Evolutionary conservation across 2,329 filamentous ascomycete genomes (phyloP), one percentile per base, ranked within the genome.

Genomic region (Orbilia brochopaga): DNA sequence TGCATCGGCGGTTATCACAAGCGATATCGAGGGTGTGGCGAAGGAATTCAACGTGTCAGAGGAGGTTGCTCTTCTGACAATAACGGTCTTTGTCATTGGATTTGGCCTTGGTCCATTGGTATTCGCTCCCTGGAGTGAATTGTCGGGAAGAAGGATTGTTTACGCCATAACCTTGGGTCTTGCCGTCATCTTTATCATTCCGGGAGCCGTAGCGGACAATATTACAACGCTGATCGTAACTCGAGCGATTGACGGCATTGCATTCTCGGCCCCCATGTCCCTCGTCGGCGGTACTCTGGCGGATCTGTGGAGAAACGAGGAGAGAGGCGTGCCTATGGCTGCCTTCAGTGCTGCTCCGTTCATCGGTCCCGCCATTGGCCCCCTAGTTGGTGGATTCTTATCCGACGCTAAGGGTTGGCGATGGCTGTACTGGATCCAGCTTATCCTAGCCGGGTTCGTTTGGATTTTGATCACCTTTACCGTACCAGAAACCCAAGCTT

Each of bases 401-500:
- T 84, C 85, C 6, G 88, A 92, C 75, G 85, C 84, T 0, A 80
- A 82, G 0, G 88, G 88, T 40, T 94, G 91, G 91, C 82, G 90
- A 74, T 94, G 90, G 90, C 82, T 94, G 0, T 94, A 94, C 81
- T 93, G 90, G 88, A 85, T 96, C 75, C 90, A 93, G 77, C 82
- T 94, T 10, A 95, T 96, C 77, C 78, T 94, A 11, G 82, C 89
- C 24, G 87, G 83, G 13, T 78, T 88, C 54, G 85, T 88, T 75
- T 94, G 89, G 86, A 70, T 89, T 17, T 78, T 93, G 70, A 92
- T 94, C 79, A 88, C 88, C 30, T 92, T 95, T 80, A 94, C 90
- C n/a, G 88, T 96, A 0, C 90, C 91, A 0, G 92, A 96, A 79
- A 96, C 92, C 0, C 96, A 94, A 78, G 88, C 91, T 0, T 91